A percentile compares a stretch with the other conserved stretches of the same genome.
Conservation (phyloP, 2,329 filamentous ascomycete species). For the Xylaria sp. region DNA sequence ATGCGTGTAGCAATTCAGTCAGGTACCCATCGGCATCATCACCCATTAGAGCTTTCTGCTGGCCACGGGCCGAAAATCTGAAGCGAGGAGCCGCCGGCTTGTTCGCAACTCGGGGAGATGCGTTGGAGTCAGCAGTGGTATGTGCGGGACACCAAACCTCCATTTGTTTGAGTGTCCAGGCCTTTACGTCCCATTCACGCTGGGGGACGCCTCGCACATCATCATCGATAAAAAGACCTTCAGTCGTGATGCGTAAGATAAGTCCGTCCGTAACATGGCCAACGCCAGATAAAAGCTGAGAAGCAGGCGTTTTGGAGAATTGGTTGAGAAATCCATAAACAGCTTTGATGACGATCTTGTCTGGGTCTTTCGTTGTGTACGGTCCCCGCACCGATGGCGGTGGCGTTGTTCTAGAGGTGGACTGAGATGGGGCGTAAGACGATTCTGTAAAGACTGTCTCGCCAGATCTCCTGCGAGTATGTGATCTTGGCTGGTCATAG, state of each 20-base stretch:
- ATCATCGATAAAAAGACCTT: conserved; percentile 97
- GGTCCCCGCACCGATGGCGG: conserved; percentile 80
- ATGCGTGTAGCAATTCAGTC: conserved; percentile 69
- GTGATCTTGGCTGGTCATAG: conserved; percentile 74
- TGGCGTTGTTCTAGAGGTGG: conserved; percentile 84
- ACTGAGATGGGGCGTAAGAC: conserved; percentile 86
- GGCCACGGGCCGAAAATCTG: conserved; percentile 60
- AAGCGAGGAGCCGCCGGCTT: conserved; percentile 59
- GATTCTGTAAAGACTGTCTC: conserved; percentile 82
- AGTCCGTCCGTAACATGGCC: conserved; percentile 90
- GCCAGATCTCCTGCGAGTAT: conserved; percentile 69
- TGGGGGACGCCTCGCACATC: conserved; percentile 91
- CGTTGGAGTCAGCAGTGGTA: conserved; percentile 59
- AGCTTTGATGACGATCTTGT: conserved; percentile 95
- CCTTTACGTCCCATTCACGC: conserved; percentile 98
- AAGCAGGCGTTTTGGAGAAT: conserved; percentile 88
- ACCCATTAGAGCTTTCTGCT: conserved; percentile 63
- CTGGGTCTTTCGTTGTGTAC: conserved; percentile 88
- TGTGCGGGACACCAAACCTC: conserved; percentile 85
- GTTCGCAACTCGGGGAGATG: conserved; percentile 57
- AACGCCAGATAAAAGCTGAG: conserved; percentile 85
- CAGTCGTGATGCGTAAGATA: conserved; percentile 89
- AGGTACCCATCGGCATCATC: conserved; percentile 75
- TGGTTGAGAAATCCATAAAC: conserved; percentile 94
- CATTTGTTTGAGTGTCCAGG: conserved; percentile 93